Percentiles rank a stretch among this genome's conserved stretches.
These are phyloP conservation scores for Scolecobasidium constrictum DNA, from an alignment of 2,329 filamentous ascomycete species.

Conservation along the genomic window DNA sequence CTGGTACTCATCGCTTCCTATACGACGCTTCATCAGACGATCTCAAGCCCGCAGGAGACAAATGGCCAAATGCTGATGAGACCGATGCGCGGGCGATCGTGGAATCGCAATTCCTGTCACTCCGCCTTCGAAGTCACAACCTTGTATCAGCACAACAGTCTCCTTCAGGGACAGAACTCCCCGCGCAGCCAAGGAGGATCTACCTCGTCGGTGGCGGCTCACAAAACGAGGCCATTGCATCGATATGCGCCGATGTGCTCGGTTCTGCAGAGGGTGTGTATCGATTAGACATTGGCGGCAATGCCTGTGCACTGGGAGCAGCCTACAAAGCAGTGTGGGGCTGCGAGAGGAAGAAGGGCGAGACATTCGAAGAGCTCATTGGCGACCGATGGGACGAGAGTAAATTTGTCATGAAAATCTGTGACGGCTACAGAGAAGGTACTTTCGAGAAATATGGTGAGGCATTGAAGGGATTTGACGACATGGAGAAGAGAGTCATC, in stretches of 20 bases:
- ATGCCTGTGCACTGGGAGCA: constrained; percentile 85
- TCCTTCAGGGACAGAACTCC: constrained; percentile 42
- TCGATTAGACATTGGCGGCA: constrained; percentile 86
- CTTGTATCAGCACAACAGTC: constrained; percentile 44
- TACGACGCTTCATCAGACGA: constrained; percentile 38
- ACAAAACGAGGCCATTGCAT: constrained; percentile 78
- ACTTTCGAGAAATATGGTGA: constrained; percentile 69
- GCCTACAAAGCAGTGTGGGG: constrained; percentile 97
- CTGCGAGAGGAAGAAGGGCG: constrained; percentile 50
- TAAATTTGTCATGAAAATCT: constrained; percentile 71
- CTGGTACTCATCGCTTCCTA: constrained; percentile 78
- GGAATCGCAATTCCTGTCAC: constrained; percentile 88
- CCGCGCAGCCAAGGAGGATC: constrained; percentile 75
- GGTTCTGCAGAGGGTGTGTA: constrained; percentile 86
- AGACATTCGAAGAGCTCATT: constrained; percentile 84
- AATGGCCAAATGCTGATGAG: constrained; percentile 43
- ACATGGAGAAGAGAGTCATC: constrained; percentile 61
- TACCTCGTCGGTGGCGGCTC: constrained; percentile 93
- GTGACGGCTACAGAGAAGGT: constrained; percentile 65
- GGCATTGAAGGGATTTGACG: constrained; percentile 64
- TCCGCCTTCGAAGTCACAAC: constrained; percentile 71
- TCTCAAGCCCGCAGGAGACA: constrained; percentile 32
- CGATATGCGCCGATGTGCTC: constrained; percentile 75
- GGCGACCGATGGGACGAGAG: constrained; percentile 76
- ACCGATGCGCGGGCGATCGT: constrained; percentile 80